A percentile compares a stretch with the other conserved stretches of the same genome.
Evolutionary conservation across 805 yeast species (phyloP).

Genomic region (Vanderwaltozyma polyspora): DNA sequence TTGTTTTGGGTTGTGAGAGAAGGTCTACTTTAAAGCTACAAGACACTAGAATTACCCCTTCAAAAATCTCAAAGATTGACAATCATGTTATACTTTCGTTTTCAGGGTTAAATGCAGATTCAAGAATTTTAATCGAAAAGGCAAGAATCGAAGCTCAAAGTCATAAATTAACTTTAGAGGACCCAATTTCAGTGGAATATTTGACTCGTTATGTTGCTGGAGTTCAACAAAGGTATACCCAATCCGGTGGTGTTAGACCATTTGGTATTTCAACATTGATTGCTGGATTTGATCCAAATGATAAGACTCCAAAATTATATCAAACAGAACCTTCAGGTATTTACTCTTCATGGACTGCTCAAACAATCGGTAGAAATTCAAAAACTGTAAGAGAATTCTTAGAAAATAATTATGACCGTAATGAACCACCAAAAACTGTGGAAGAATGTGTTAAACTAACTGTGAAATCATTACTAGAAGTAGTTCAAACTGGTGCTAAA

Average conservation of each 20-base stretch:
- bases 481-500: slow-evolving; percentile 95
- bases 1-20: slow-evolving; percentile 93
- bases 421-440: slow-evolving; percentile 42
- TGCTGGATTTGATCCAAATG: slow-evolving; percentile 84
- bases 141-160: slow-evolving; percentile 97
- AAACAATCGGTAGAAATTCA: slow-evolving; percentile 88
- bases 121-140: slow-evolving; percentile 84
- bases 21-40: slow-evolving; percentile 90
- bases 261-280: slow-evolving; percentile 92
- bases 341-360: slow-evolving; percentile 95
- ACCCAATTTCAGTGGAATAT: slow-evolving; percentile 84
- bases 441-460: slow-evolving; percentile 70
- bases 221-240: slow-evolving; percentile 92
- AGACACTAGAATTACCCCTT: slow-evolving; percentile 92
- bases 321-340: slow-evolving; percentile 98
- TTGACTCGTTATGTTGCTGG: slow-evolving; percentile 94
- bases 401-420: slow-evolving; percentile 69
- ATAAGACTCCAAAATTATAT: slow-evolving; percentile 67
- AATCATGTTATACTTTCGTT: slow-evolving; percentile 84
- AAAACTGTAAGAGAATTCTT: slow-evolving; percentile 92
- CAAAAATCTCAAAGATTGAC: slow-evolving; percentile 85
- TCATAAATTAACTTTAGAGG: slow-evolving; percentile 86
- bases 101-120: slow-evolving; percentile 98
- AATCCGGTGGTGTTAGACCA: slow-evolving; percentile 97
- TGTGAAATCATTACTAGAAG: slow-evolving; percentile 80